These are phyloP conservation scores for Neurospora sp. DNA, from an alignment of 2,329 filamentous ascomycete species.

Conservation along the genomic window DNA sequence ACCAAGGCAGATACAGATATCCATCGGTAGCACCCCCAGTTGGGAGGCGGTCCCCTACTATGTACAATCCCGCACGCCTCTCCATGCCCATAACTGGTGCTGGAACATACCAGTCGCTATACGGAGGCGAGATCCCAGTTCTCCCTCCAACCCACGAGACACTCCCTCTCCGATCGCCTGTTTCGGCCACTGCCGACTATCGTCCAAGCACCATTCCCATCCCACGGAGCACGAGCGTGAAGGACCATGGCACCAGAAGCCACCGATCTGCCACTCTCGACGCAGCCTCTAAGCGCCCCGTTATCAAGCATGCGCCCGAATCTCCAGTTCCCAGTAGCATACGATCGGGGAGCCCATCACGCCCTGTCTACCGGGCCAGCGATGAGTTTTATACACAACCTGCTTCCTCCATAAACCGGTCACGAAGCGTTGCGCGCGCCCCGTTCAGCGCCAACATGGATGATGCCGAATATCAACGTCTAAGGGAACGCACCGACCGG, in stretches of 20 bases:
- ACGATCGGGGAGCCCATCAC: conserved; percentile 35
- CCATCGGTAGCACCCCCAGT: conserved; percentile 4
- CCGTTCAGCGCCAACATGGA: conserved; percentile 40
- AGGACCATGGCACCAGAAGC: conserved; percentile 36
- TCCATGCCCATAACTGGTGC: conserved; percentile 41
- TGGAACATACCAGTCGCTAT: conserved; percentile 36
- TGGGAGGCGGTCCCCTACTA: conserved; percentile 17
- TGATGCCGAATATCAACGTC: conserved; percentile 40
- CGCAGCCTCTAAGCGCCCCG: conserved; percentile 36
- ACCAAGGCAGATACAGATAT: conserved; percentile 16
- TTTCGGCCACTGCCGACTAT: conserved; percentile 20
- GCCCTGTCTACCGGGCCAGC: conserved; percentile 42
- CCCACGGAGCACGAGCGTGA: conserved; percentile 35
- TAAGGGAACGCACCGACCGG: conserved; percentile 36
- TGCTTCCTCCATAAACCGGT: conserved; percentile 42
- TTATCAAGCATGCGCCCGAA: conserved; percentile 34
- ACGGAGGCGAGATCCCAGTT: conserved; percentile 44
- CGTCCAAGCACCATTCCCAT: conserved; percentile 25
- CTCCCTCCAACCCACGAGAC: conserved; percentile 32
- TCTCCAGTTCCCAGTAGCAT: conserved; percentile 28
- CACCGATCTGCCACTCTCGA: conserved; percentile 45
- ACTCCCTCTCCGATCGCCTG: conserved; percentile 1
- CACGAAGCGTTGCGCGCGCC: conserved; percentile 32
- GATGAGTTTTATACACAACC: conserved; percentile 49
- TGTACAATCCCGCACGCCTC: conserved; percentile 40